Evolutionary conservation across 345 rosid species (phyloP), one percentile per base, ranked within the genome.

Genomic region (Linum tenue): DNA sequence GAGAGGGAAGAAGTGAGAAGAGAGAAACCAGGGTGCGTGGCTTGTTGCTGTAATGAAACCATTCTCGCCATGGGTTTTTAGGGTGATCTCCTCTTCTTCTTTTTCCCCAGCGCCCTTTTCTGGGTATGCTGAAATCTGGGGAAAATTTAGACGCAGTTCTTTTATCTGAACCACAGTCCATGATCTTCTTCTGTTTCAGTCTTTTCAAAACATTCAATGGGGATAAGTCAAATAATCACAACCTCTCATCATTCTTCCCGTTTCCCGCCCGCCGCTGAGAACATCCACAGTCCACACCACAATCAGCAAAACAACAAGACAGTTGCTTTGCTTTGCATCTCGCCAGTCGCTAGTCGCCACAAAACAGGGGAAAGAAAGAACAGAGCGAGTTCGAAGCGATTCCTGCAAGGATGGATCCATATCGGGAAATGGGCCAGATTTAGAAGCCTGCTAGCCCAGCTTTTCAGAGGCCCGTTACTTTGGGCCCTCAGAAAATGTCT

Each of bases 1-100:
- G 95, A 90, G 17, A 88, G 82, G 70, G 94, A 92, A 63, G 97
- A 86, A 68, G 86, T 78, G 65, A 84, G 86, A 65, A 80, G 78
- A 57, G 90, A 85, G 62, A 92, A 71, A 76, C 91, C 80, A 70
- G 90, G 90, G 65, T 79, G 83, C 43, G 82, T 75, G 9, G 14
- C 14, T 74, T 74, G 79, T 65, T 83, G 91, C 80, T 90, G 99
- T 76, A 80, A 57, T 73, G 81, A 80, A 78, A 79, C 85, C 82
- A 83, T 59, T 77, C 77, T 83, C 59, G 97, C 86, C 96, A 86
- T 17, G 31, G 22, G 9, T 57, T 35, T n/a, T 57, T 35, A 57
- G 88, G 73, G 44, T 14, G 59, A 17, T 72, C 31, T 71, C 55
- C 63, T 70, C 22, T 60, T 59, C 14, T 53, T 31, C 70, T 37